A percentile compares a stretch with the other conserved stretches of the same genome.
Conservation (phyloP, 140 eudicot species). For the Oenanthe javanica region DNA sequence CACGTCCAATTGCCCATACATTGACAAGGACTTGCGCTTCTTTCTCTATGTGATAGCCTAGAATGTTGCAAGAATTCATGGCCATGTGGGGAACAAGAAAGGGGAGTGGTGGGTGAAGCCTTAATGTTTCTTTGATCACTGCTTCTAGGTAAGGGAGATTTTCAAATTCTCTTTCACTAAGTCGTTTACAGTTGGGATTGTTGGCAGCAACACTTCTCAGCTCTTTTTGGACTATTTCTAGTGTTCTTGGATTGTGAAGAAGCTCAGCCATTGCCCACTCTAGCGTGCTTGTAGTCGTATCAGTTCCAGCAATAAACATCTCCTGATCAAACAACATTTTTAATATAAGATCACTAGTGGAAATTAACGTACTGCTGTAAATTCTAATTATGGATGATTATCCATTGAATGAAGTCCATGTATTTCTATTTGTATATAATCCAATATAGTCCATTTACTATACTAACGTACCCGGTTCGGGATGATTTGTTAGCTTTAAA, state of each 20-base stretch:
- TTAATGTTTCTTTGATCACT: slow-evolving; percentile 59
- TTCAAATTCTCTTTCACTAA: slow-evolving; percentile 40
- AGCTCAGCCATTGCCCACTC: slow-evolving; percentile 91
- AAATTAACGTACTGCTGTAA: not conserved
- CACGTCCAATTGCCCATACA: slow-evolving; percentile 75
- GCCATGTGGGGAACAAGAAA: slow-evolving; percentile 83
- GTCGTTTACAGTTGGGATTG: slow-evolving; percentile 9
- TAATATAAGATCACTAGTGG: not conserved
- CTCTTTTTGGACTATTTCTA: slow-evolving; percentile 31
- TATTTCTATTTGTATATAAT: no score
- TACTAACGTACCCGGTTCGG: no score
- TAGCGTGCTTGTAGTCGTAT: slow-evolving; percentile 68
- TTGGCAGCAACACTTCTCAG: slow-evolving; percentile 17
- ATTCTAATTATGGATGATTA: no score
- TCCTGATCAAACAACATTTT: slow-evolving; percentile 23
- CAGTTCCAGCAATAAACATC: slow-evolving; percentile 72
- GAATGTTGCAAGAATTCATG: slow-evolving; percentile 50
- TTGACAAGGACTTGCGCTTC: slow-evolving; percentile 69
- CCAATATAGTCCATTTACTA: no score
- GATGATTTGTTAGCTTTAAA: no score
- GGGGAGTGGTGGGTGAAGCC: slow-evolving; percentile 83
- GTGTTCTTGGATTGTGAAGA: slow-evolving; percentile 39
- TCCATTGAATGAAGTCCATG: no score
- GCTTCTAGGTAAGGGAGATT: slow-evolving; percentile 65
- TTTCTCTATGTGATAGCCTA: slow-evolving; percentile 47